These are phyloP conservation scores for Asterella californica DNA, from an alignment of 225 moss, liverwort and hornwort genomes.

Conservation along the genomic window DNA sequence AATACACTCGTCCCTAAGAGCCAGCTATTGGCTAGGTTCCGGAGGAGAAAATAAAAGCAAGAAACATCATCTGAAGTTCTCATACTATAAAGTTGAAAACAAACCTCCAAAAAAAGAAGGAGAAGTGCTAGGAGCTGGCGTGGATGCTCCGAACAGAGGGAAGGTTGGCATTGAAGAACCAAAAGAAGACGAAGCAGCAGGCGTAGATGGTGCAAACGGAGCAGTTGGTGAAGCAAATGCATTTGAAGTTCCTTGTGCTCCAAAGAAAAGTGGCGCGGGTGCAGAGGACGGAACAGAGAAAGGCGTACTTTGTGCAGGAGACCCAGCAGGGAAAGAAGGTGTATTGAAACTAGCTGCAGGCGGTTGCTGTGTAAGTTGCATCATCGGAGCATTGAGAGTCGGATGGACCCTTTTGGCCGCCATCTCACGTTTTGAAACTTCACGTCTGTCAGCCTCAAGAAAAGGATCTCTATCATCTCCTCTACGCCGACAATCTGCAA, in stretches of 20 bases:
- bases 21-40: background rate
- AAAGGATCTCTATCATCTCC: constrained; percentile 97
- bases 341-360: constrained; percentile 30
- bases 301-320: constrained; percentile 37
- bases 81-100: constrained; percentile 28
- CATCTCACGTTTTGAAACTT: constrained; percentile 85
- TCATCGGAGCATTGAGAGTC: constrained; percentile 61
- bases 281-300: constrained; percentile 33
- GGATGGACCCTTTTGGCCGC: constrained; percentile 96
- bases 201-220: constrained; percentile 59
- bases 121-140: constrained; percentile 43
- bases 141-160: constrained; percentile 67
- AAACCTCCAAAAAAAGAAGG: constrained; percentile 57
- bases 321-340: constrained; percentile 34
- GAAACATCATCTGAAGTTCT: background rate
- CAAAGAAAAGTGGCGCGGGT: constrained; percentile 30
- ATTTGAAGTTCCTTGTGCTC: constrained; percentile 41
- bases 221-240: constrained; percentile 50
- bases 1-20: too few species aligned
- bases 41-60: background rate
- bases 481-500: constrained; percentile 73
- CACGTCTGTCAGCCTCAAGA: constrained; percentile 95
- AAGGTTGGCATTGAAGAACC: constrained; percentile 58
- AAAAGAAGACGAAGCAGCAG: constrained; percentile 55
- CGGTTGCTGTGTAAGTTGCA: constrained; percentile 35